Percentiles rank a stretch among this genome's conserved stretches.
phyloP scores from a whole-genome alignment of 345 rosid species.

The Psidium friedrichsthalianum region DNA sequence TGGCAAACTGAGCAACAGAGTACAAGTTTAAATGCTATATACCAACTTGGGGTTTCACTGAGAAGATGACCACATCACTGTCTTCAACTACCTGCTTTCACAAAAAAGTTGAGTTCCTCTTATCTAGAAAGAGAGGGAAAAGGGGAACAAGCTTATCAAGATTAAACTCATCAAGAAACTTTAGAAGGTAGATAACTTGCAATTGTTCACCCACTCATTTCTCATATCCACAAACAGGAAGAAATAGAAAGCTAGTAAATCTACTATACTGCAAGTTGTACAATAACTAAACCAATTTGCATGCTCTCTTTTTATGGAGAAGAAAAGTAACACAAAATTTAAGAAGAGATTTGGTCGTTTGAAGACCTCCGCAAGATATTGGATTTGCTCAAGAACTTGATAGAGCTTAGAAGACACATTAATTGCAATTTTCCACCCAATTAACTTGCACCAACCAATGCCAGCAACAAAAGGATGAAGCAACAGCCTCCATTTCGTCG shows the following conservation, averaged over 20 bases:
- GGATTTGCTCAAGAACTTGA: not conserved
- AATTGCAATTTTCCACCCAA: not conserved
- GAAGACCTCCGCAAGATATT: not conserved
- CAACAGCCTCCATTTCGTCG: not conserved
- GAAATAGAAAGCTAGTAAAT: not conserved
- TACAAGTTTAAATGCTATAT: not conserved
- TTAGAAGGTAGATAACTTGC: not conserved
- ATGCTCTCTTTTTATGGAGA: not conserved
- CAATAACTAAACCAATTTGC: not conserved
- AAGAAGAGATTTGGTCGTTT: not conserved
- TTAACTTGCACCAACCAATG: not conserved
- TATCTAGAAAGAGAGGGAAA: not conserved
- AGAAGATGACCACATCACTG: constrained; percentile 74
- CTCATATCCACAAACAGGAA: not conserved
- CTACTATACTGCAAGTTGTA: not conserved
- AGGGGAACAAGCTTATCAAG: not conserved
- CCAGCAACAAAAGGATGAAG: not conserved
- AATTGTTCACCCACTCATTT: not conserved
- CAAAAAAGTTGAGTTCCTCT: not conserved
- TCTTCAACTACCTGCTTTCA: constrained; percentile 57
- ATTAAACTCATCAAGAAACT: not conserved
- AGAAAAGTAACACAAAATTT: not conserved
- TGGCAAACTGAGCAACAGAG: not conserved
- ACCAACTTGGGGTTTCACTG: constrained; percentile 94
- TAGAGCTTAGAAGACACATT: not conserved